Evolutionary conservation across 768 basidiomycete species (phyloP).

Genomic region (Paxillus rubicundulus): DNA sequence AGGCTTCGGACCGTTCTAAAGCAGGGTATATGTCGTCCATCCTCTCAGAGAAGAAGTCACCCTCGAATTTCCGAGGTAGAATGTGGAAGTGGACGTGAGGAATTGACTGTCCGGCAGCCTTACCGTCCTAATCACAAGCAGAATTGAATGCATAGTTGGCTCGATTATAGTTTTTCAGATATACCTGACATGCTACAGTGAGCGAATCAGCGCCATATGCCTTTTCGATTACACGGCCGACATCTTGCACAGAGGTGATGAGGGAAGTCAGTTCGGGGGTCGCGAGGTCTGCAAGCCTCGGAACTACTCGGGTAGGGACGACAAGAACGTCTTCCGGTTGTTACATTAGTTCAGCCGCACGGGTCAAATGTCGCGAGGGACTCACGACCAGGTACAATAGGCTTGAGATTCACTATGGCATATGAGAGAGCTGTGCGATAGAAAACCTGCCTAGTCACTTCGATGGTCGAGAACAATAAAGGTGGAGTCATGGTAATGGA

Average conservation of each 20-base stretch:
- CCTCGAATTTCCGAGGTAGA: conserved; percentile 72
- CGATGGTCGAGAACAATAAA: conserved; percentile 74
- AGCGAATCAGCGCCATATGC: conserved; percentile 81
- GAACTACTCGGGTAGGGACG: conserved; percentile 52
- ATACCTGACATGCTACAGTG: conserved; percentile 88
- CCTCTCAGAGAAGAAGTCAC: conserved; percentile 59
- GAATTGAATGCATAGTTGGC: conserved; percentile 2
- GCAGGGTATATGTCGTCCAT: conserved; percentile 81
- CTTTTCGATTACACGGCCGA: conserved; percentile 76
- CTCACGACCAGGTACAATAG: conserved; percentile 92
- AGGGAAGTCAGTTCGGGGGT: conserved; percentile 75
- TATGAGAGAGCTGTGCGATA: conserved; percentile 65
- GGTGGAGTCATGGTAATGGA: conserved; percentile 9
- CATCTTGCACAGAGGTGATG: conserved; percentile 74
- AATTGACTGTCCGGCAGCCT: conserved; percentile 72
- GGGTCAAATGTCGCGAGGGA: conserved; percentile 8
- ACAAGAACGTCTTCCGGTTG: conserved; percentile 56
- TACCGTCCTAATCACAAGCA: conserved; percentile 64
- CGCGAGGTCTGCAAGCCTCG: conserved; percentile 53
- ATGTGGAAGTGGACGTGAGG: conserved; percentile 94
- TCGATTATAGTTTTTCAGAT: conserved; percentile 6
- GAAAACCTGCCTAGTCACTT: conserved; percentile 75
- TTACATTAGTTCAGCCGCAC: background rate
- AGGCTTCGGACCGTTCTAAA: conserved; percentile 63
- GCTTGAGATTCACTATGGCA: conserved; percentile 94